Base-by-base conservation (phyloP, 2,329 filamentous ascomycete genomes). In the Colletotrichum viniferum region DNA sequence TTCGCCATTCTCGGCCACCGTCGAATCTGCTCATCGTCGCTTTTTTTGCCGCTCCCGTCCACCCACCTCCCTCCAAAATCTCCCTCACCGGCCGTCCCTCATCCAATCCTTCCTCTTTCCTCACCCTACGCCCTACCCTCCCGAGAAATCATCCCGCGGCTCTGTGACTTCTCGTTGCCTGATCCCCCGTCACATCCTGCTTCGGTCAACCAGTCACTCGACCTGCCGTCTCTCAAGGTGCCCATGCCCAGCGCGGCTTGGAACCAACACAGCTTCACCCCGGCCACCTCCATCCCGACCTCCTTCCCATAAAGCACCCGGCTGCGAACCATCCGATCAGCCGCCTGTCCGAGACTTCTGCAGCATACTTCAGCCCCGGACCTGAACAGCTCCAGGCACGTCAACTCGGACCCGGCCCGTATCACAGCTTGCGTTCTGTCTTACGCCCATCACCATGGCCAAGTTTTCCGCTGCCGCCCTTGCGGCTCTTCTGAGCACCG, bases 401-500 rank as follows among this genome's bases (percentile, higher is more conserved):
- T 36, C 34, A 55, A 36, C 43, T 34, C 28, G 55, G 30, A 13
- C 48, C 60, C 28, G 52, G 60, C 60, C 64, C 24, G 56, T 32
- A 62, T 43, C 38, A 18, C 21, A 55, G 10, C 38, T 58, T 32
- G 58, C 26, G 18, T 62, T 32, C 3, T 21, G 34, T 28, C 62
- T 65, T n/a, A 18, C 8, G 16, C 28, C 52, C 55, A 60, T 65
- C 43, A 30, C 12, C 36, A 69, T 77, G 75, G 72, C 65, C 10
- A 75, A 60, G 30, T 66, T 74, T 30, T 66, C 68, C 18, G 68
- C 61, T 73, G 71, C 62, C 14, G 71, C 69, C 43, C 24, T 68
- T 30, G 64, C 71, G 56, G 74, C 64, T 71, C 69, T 77, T 52
- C 26, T 77, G 64, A 67, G 67, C 21, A 69, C 75, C 7, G 65